Conservation (phyloP, 1,139 yeast genomes). For the Saccharomyces hybrid region DNA sequence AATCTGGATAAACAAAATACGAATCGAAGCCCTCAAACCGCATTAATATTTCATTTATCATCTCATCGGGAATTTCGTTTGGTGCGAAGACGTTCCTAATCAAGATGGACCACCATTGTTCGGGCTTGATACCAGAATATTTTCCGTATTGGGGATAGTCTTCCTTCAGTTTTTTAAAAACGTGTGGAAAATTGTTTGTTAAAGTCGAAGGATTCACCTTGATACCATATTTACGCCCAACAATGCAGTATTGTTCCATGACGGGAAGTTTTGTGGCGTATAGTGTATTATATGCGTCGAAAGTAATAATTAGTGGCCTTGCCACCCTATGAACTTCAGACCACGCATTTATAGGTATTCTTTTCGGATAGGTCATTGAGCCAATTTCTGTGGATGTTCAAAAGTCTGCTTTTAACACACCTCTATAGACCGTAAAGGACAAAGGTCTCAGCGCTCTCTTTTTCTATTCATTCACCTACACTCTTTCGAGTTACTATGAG, state of each 20-base stretch:
- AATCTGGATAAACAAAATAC: constrained; percentile 48
- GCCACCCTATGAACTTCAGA: constrained; percentile 6
- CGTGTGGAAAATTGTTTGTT: constrained; percentile 25
- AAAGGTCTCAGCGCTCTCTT: neutral
- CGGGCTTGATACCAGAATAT: constrained; percentile 28
- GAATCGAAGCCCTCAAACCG: constrained; percentile 46
- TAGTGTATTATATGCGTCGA: constrained; percentile 62
- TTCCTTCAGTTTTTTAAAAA: constrained; percentile 28
- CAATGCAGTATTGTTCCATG: constrained; percentile 42
- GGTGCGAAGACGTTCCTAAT: constrained; percentile 39
- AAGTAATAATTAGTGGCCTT: constrained; percentile 46
- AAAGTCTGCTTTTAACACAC: neutral
- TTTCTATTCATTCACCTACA: neutral
- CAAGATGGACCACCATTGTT: constrained; percentile 55
- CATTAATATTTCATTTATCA: constrained; percentile 36
- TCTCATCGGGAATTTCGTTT: constrained; percentile 19
- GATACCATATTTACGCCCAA: constrained; percentile 41
- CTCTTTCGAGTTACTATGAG: neutral
- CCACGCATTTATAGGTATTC: constrained; percentile 12
- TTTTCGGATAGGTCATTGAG: constrained; percentile 15
- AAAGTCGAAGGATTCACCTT: constrained; percentile 32
- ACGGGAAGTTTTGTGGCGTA: constrained; percentile 52
- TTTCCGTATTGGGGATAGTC: constrained; percentile 59
- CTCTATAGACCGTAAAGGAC: neutral
- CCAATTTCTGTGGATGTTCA: neutral